These are phyloP conservation scores for Berkeleyomyces basicola DNA, from an alignment of 2,329 filamentous ascomycete species.

Conservation along the genomic window DNA sequence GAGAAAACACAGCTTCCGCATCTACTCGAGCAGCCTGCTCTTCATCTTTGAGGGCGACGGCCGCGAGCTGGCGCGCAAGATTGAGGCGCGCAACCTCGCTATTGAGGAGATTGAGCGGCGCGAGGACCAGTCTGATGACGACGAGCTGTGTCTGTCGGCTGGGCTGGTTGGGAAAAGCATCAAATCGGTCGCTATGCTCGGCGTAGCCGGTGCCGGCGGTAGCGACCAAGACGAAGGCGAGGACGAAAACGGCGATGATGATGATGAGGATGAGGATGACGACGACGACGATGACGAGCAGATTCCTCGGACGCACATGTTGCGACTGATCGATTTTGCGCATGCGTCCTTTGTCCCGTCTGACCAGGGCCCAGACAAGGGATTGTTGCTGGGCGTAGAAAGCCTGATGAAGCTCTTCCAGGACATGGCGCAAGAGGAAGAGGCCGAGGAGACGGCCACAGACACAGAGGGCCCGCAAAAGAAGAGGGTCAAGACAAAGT, in stretches of 20 bases:
- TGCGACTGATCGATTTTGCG: constrained; percentile 94
- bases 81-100: constrained; percentile 36
- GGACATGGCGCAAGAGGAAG: constrained; percentile 31
- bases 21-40: constrained; percentile 46
- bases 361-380: constrained; percentile 63
- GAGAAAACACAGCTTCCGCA: constrained; percentile 40
- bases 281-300: constrained; percentile 34
- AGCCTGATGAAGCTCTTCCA: constrained; percentile 57
- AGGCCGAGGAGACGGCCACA: background rate
- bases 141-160: constrained; percentile 16
- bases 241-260: constrained; percentile 23
- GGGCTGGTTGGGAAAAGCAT: constrained; percentile 34
- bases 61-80: constrained; percentile 32
- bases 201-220: constrained; percentile 14
- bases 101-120: constrained; percentile 23
- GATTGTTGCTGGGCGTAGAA: constrained; percentile 56
- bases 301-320: constrained; percentile 42
- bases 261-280: constrained; percentile 17
- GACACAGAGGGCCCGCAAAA: background rate
- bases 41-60: constrained; percentile 51
- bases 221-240: constrained; percentile 33
- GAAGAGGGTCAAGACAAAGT: background rate
- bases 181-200: constrained; percentile 16
- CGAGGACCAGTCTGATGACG: constrained; percentile 16
- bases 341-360: constrained; percentile 76